phyloP scores from a whole-genome alignment of 148 eudicot species.

The Rhododendron williamsianum region DNA sequence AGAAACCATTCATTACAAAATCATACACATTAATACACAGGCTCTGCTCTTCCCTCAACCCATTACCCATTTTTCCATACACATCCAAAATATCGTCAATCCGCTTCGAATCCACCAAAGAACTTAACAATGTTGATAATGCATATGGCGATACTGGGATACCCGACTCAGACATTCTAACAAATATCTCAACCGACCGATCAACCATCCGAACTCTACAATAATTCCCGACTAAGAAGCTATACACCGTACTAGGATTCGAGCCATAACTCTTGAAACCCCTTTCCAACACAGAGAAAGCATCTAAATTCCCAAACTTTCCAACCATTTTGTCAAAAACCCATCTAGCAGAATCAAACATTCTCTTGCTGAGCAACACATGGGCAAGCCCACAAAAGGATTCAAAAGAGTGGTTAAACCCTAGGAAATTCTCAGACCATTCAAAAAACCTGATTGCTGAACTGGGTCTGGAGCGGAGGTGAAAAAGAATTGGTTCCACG shows the following conservation, averaged over 20 bases:
- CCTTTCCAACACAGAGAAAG: conserved; percentile 27
- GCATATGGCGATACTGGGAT: conserved; percentile 45
- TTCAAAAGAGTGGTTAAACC: conserved; percentile 25
- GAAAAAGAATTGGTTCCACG: conserved; percentile 33
- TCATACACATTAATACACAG: conserved; percentile 34
- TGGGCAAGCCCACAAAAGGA: conserved; percentile 30
- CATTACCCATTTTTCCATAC: conserved; percentile 24
- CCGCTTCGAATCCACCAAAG: conserved; percentile 26
- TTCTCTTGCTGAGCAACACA: conserved; percentile 33
- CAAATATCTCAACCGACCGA: conserved; percentile 36
- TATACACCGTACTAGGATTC: conserved; percentile 45
- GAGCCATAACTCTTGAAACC: conserved; percentile 35
- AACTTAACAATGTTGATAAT: conserved; percentile 32
- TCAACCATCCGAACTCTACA: conserved; percentile 43
- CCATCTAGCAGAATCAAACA: conserved; percentile 45
- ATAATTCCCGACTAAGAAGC: conserved; percentile 49
- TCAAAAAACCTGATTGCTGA: conserved; percentile 49
- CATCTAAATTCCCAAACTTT: conserved; percentile 26
- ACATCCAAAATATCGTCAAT: conserved; percentile 30
- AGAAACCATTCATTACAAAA: conserved; percentile 39
- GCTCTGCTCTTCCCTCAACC: conserved; percentile 16
- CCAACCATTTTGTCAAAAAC: conserved; percentile 42
- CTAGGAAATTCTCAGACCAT: conserved; percentile 40
- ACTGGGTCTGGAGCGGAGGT: conserved; percentile 47
- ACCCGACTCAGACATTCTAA: conserved; percentile 35